Conservation (phyloP, 2,329 filamentous ascomycete genomes). For the Ophiosphaerella narmari region DNA sequence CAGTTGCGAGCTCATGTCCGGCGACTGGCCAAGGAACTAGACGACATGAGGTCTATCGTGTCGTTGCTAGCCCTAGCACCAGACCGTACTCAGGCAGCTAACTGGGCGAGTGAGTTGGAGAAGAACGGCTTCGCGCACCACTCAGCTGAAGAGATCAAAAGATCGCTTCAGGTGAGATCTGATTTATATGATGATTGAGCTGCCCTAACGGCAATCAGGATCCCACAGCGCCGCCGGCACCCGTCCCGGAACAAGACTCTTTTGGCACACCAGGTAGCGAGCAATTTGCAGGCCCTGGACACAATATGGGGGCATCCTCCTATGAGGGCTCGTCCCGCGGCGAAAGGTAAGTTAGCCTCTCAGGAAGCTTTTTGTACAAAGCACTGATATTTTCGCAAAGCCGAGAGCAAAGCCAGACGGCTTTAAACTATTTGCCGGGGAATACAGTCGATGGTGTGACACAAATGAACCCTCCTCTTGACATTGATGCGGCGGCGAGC, state of each 20-base stretch:
- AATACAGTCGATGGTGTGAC: conserved; percentile 21
- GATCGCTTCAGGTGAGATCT: conserved; percentile 39
- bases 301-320: conserved; percentile 33
- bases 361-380: neutral
- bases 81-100: conserved; percentile 40
- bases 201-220: conserved; percentile 27
- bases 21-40: conserved; percentile 44
- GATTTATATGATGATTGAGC: neutral
- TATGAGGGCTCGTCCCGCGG: conserved; percentile 41
- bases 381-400: conserved; percentile 28
- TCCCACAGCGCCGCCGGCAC: conserved; percentile 22
- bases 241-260: conserved; percentile 30
- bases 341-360: conserved; percentile 29
- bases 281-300: conserved; percentile 23
- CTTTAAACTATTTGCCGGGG: conserved; percentile 29
- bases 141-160: conserved; percentile 43
- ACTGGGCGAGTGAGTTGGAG: conserved; percentile 43
- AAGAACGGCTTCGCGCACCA: conserved; percentile 46
- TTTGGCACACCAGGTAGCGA: conserved; percentile 35
- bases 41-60: conserved; percentile 46
- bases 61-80: conserved; percentile 41
- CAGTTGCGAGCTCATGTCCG: conserved; percentile 45
- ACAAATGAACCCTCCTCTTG: conserved; percentile 24
- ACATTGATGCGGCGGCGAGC: conserved; percentile 22
- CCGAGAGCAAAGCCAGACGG: conserved; percentile 40